Conservation (phyloP, 768 basidiomycete species). For the Agaricus blazei region DNA sequence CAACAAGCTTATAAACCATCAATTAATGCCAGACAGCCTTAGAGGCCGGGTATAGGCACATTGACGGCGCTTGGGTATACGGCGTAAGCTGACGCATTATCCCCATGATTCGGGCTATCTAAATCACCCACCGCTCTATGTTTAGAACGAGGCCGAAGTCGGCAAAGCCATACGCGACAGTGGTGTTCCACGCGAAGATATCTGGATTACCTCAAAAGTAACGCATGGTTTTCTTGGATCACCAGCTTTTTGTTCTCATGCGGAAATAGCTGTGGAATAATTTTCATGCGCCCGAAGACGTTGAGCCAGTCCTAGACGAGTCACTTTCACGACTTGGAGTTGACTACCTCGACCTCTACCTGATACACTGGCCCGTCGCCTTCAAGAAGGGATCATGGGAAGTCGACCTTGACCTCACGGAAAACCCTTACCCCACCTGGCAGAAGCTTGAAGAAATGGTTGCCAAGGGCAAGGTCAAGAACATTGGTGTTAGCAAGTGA, state of each 20-base stretch:
- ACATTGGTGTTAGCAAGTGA: slow-evolving; percentile 84
- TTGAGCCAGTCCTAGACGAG: slow-evolving; percentile 64
- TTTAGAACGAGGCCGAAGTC: slow-evolving; percentile 67
- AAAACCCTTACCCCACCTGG: slow-evolving; percentile 76
- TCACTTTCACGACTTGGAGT: slow-evolving; percentile 55
- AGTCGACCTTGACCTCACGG: slow-evolving; percentile 54
- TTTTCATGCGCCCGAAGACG: slow-evolving; percentile 70
- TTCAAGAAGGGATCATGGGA: slow-evolving; percentile 48
- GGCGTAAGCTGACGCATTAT: slow-evolving; percentile 29
- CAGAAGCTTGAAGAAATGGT: slow-evolving; percentile 75
- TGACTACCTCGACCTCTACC: slow-evolving; percentile 74
- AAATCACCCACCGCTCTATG: neutral
- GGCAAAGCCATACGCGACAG: slow-evolving; percentile 58
- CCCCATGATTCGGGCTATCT: neutral
- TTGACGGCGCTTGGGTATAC: slow-evolving; percentile 73
- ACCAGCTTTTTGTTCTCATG: neutral
- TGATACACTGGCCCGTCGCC: slow-evolving; percentile 66
- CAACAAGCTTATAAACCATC: neutral
- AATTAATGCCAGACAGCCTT: slow-evolving; percentile 41
- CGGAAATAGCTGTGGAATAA: slow-evolving; percentile 65
- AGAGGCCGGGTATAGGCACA: slow-evolving; percentile 61
- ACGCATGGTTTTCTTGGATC: neutral
- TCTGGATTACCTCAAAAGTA: slow-evolving; percentile 67
- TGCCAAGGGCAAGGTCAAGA: slow-evolving; percentile 67
- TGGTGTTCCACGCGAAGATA: slow-evolving; percentile 51